Evolutionary conservation across 768 basidiomycete species (phyloP), one percentile per base, ranked within the genome.

Genomic region (Strobilomyces dryophilus): DNA sequence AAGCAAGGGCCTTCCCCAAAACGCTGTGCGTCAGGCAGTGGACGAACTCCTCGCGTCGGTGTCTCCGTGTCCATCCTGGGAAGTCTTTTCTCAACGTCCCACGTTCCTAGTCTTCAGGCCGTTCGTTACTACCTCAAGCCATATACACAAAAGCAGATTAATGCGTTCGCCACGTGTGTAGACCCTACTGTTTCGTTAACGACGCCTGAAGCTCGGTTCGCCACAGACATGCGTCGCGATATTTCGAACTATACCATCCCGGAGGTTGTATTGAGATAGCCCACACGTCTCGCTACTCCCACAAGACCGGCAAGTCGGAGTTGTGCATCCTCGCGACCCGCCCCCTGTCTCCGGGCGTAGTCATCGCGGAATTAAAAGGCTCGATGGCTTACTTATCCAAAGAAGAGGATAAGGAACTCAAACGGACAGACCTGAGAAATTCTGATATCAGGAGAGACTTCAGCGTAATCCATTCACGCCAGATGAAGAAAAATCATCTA

Each of bases 131-230:
- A 88, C 71, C 78, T 88, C 68, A 82, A 81, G 66, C 71, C 72
- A 60, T 89, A 87, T 70, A 82, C 79, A 61, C 85, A 89, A 75
- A 85, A 89, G 62, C 89, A 93, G 75, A 83, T 91, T 67, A 92
- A 92, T 74, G 89, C 90, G 49, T 93, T 92, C 68, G 85, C 90
- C 73, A 93, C 90, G 90, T 92, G 80, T 73, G 90, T 84, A 60
- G 55, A 60, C 58, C 61, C 50, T 56, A 56, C 48, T 58, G 46
- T 61, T 61, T 59, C 58, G 55, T 53, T 66, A 58, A 62, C 58
- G 57, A 61, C 64, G 46, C 56, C 61, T 58, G 53, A 62, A 51
- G 55, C 55, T 66, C 57, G 58, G 61, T 61, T 66, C 55, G 47
- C 57, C 41, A 59, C 61, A 93, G 90, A 48, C 91, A 93, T 66